Base-by-base conservation (phyloP, 1,284 basidiomycete genomes). In the Fistulinella staudtii region DNA sequence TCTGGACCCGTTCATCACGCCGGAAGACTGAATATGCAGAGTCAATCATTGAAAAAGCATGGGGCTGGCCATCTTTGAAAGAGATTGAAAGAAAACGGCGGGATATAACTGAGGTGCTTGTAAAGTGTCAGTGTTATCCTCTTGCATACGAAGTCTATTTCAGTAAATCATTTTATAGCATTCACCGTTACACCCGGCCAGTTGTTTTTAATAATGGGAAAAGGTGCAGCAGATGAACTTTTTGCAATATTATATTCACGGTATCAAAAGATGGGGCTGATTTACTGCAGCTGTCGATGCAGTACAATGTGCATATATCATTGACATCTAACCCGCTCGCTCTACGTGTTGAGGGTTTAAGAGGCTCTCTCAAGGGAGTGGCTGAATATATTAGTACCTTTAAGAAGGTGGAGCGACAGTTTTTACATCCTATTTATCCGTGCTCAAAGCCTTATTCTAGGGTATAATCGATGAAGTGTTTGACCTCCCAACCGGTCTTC, bases 161-260 rank as follows among this genome's bases (percentile, higher is more conserved):
- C 21, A 52, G 29, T 18, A 15, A 45, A 30, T 23, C 18, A 24
- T 41, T 11, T 38, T 40, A 6, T 52, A 89, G 87, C 62, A 4
- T 76, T 84, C 52, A 64, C 71, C 27, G 62, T 89, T 35, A 72
- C 69, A 20, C 72, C 78, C 2, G 73, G 70, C 43, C 73, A 86
- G 51, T 69, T 87, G 4, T 87, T 89, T 59, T 57, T 88, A 29
- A 70, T 89, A 22, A 71, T 89, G 49, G 86, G 87, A 31, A 80
- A 75, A 73, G 81, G 85, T 85, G 37, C 34, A 67, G n/a, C 21
- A 33, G 36, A 39, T 6, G 5, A 21, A 5, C 43, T 48, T 46
- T 18, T 4, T 28, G 14, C 5, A 35, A 22, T 22, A 24, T 24
- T 41, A 34, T 35, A 22, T 36, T 51, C 33, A 53, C 38, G 17